These are phyloP conservation scores for Ascochyta lentis DNA, from an alignment of 2,329 filamentous ascomycete genomes.

Conservation along the genomic window DNA sequence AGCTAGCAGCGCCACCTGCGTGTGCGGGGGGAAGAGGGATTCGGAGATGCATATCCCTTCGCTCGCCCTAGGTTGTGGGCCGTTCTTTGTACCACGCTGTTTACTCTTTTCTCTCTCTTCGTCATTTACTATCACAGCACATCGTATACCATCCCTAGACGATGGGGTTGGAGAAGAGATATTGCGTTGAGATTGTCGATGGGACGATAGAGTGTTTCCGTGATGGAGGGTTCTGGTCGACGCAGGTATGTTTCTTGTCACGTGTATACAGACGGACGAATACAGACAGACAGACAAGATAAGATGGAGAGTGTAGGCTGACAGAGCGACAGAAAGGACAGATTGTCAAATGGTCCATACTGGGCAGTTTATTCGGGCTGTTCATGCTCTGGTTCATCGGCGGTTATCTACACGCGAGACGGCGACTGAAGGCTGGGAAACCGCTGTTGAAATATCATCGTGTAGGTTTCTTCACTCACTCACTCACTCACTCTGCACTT, in stretches of 20 bases:
- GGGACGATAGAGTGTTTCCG: conserved; percentile 38
- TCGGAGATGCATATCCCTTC: conserved; percentile 3
- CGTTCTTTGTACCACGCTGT: neutral
- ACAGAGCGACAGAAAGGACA: conserved; percentile 59
- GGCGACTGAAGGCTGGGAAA: conserved; percentile 69
- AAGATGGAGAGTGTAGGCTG: neutral
- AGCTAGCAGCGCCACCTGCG: conserved; percentile 1
- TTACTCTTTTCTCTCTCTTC: neutral
- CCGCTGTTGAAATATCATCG: conserved; percentile 73
- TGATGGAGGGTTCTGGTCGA: conserved; percentile 45
- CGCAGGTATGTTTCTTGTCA: conserved; percentile 25
- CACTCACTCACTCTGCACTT: too few relatives aligned
- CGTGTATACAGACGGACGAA: too few relatives aligned
- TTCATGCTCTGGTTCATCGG: conserved; percentile 69
- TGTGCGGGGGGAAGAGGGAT: neutral
- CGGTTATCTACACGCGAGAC: conserved; percentile 74
- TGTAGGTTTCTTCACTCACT: conserved; percentile 29
- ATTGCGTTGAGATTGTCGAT: conserved; percentile 35
- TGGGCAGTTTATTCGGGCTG: conserved; percentile 66
- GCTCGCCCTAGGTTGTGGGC: conserved; percentile 8
- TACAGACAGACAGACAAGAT: too few relatives aligned
- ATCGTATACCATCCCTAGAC: neutral
- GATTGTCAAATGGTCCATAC: conserved; percentile 75
- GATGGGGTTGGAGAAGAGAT: conserved; percentile 39
- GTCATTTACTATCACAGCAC: too few relatives aligned